Base-by-base conservation (phyloP, 345 rosid genomes). In the Gossypium anomalum region DNA sequence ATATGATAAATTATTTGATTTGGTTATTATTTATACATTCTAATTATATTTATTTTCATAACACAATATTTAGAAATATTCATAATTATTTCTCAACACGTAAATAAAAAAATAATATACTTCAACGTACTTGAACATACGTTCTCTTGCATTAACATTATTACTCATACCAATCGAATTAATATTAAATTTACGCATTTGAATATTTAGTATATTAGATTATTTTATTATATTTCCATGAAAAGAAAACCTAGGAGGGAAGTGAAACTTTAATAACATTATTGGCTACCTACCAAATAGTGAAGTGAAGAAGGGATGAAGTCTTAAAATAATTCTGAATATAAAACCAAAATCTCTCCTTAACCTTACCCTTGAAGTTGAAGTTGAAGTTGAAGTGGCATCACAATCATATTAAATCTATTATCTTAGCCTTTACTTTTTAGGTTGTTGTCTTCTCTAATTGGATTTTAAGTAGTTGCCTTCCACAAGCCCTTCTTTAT, bases 11-110 rank as follows among this genome's bases (percentile, higher is more conserved):
- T 29, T 3, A 29, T 29, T 29, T 29, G 6, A 4, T 29, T 29
- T 29, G 38, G 1, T 4, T 29, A 29, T 29, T 29, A 29, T 29
- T 29, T 29, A 0, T 29, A 29, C 5, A 0, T 29, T 29, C 0
- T 29, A 29, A 29, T 29, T 0, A 1, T 29, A 29, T 29, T 29
- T 29, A 0, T 29, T 29, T 29, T 0, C 38, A 29, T 29, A 29
- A 34, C 1, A 5, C 0, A 34, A 1, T 34, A 0, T 1, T 0
- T 34, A 34, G 0, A 34, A 34, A 0, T 34, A 1, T 34, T 34
- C 0, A 4, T 34, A 34, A 1, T 34, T 0, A 0, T 5, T 34
- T 5, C 0, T 0, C 1, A 34, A 34, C 1, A 4, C 0, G 0
- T 34, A 34, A 34, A 34, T 4, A 34, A 0, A 0, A 34, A 0